These are phyloP conservation scores for Leonotis leonurus DNA, from an alignment of 257 asterid species.

Conservation along the genomic window DNA sequence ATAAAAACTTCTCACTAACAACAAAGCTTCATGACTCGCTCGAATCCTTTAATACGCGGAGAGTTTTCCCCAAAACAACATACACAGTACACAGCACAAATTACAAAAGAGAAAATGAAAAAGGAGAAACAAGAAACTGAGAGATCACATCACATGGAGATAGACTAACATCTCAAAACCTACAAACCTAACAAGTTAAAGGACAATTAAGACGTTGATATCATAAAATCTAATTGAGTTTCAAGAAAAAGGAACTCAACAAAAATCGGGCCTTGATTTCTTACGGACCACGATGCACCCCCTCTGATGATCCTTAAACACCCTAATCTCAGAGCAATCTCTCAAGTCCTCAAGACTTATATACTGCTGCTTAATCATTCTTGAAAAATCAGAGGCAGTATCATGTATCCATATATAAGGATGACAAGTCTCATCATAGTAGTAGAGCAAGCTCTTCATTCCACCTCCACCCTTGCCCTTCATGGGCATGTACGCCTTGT, in stretches of 20 bases:
- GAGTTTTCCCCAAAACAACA: too few species aligned
- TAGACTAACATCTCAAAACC: too few species aligned
- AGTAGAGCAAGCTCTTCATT: slow-evolving; percentile 53
- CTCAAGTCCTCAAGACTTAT: slow-evolving; percentile 76
- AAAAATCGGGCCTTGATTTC: slow-evolving; percentile 57
- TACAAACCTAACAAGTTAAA: too few species aligned
- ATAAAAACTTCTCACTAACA: too few species aligned
- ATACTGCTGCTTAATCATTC: slow-evolving; percentile 85
- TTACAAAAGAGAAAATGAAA: too few species aligned
- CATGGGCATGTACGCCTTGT: slow-evolving; percentile 76
- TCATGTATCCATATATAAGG: slow-evolving; percentile 92
- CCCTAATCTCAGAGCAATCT: slow-evolving; percentile 69
- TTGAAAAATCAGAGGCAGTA: slow-evolving; percentile 53
- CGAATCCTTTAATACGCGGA: too few species aligned
- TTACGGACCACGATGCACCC: slow-evolving; percentile 66
- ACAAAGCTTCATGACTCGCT: too few species aligned
- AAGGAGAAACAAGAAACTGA: too few species aligned
- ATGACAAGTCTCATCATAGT: slow-evolving; percentile 78
- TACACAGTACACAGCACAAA: too few species aligned
- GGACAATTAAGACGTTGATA: too few species aligned
- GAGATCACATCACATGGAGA: too few species aligned
- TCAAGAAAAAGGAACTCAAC: slow-evolving; percentile 26
- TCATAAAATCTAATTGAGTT: not conserved
- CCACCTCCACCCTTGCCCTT: slow-evolving; percentile 34
- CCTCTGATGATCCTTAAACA: slow-evolving; percentile 66